A percentile compares a stretch with the other conserved stretches of the same genome.
Conservation (phyloP, 805 yeast species). For the Candida tammaniensis region DNA sequence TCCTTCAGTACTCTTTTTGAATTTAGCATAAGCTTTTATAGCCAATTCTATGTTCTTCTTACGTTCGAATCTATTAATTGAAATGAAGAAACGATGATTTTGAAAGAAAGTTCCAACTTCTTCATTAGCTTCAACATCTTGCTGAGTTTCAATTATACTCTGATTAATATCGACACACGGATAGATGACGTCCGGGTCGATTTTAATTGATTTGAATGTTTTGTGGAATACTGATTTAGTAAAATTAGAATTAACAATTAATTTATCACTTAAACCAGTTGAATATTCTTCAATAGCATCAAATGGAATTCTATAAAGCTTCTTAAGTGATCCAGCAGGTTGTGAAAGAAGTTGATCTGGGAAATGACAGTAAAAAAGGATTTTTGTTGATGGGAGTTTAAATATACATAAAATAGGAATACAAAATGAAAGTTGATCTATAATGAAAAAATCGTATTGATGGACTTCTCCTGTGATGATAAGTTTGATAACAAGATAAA, state of each 20-base stretch:
- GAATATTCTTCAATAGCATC: conserved; percentile 82
- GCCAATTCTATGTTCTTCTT: conserved; percentile 84
- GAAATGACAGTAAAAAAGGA: conserved; percentile 91
- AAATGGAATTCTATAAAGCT: conserved; percentile 75
- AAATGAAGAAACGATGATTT: conserved; percentile 49
- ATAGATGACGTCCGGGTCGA: conserved; percentile 58
- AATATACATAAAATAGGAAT: conserved; percentile 64
- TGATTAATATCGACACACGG: conserved; percentile 67
- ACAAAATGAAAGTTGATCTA: conserved; percentile 87
- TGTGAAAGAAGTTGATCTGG: conserved; percentile 81
- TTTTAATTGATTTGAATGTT: conserved; percentile 50
- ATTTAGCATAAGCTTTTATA: conserved; percentile 57
- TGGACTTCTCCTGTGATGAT: conserved; percentile 48
- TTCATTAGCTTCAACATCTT: conserved; percentile 20
- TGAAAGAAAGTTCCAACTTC: conserved; percentile 37
- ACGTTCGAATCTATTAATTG: conserved; percentile 85
- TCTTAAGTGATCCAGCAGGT: conserved; percentile 53
- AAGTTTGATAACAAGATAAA: conserved; percentile 52
- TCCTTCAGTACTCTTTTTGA: conserved; percentile 28
- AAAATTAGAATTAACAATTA: conserved; percentile 86
- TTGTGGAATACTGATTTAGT: conserved; percentile 66
- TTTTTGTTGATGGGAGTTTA: conserved; percentile 40
- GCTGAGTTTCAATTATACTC: conserved; percentile 16
- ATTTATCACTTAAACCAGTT: conserved; percentile 68
- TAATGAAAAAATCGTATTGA: conserved; percentile 67